Evolutionary conservation across 2,329 filamentous ascomycete species (phyloP).

Genomic region (Hypoxylon sp.): DNA sequence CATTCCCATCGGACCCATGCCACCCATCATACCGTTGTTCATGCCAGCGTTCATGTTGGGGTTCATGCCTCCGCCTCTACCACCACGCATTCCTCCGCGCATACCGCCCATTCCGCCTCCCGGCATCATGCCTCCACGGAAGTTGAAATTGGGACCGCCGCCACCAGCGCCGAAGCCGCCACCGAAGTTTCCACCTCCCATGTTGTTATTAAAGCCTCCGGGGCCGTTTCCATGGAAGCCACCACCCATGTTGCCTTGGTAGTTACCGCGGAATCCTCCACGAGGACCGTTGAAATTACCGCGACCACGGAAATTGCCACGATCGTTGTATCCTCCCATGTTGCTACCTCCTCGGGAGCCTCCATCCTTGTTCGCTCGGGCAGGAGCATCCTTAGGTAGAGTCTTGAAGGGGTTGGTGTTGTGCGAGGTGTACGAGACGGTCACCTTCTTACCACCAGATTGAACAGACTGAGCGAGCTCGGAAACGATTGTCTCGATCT

Average conservation of each 20-base stretch:
- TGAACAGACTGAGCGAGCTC: conserved; percentile 67
- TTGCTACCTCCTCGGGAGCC: conserved; percentile 67
- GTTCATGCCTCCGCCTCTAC: conserved; percentile 52
- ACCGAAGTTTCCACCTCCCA: conserved; percentile 52
- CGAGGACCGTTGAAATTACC: conserved; percentile 53
- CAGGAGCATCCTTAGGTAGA: conserved; percentile 87
- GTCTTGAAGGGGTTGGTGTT: conserved; percentile 90
- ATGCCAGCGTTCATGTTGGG: conserved; percentile 52
- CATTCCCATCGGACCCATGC: conserved; percentile 52
- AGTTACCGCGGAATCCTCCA: conserved; percentile 55
- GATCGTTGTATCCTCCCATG: conserved; percentile 65
- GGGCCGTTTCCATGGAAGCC: conserved; percentile 52
- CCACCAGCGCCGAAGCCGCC: conserved; percentile 43
- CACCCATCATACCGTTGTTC: conserved; percentile 53
- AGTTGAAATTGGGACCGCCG: conserved; percentile 51
- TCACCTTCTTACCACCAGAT: conserved; percentile 77
- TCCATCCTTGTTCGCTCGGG: conserved; percentile 73
- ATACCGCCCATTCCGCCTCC: conserved; percentile 53
- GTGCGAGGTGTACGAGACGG: conserved; percentile 81
- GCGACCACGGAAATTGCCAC: conserved; percentile 53
- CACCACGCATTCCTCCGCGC: conserved; percentile 54
- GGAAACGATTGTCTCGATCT: conserved; percentile 74
- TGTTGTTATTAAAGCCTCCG: conserved; percentile 53
- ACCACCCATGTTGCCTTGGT: conserved; percentile 51
- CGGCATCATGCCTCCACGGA: conserved; percentile 55